Base-by-base conservation (phyloP, 1,139 yeast genomes). In the Diutina pseudorugosa region DNA sequence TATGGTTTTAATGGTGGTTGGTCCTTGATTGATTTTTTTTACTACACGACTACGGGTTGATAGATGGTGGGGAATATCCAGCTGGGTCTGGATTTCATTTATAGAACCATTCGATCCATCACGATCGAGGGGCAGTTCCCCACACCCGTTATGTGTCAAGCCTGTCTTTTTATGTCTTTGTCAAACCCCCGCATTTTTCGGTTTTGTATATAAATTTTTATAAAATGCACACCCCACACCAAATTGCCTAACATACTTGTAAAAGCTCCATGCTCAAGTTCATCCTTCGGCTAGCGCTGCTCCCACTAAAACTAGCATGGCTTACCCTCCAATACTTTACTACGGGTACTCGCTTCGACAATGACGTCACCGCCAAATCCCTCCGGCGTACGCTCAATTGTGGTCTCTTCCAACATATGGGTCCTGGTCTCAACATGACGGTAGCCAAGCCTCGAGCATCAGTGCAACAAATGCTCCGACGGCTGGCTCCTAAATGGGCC, bases 371-470 rank as follows among this genome's bases (percentile, higher is more conserved):
- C 11, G 11, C 7, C 14, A 27, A n/a, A 7, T 45, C 49, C 7
- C 19, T 45, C 1, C 11, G 20, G n/a, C 19, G 49, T 8, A 45
- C 49, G 14, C 19, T 45, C 18, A 27, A 45, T 25, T 45, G 49
- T 16, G 49, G 40, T 4, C 16, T 45, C 7, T 25, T 45, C 40
- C 49, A 45, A 45, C 49, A 45, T 11, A 45, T 45, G 49, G 49
- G 49, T 5, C 49, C 49, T 1, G 49, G 49, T 5, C 40, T 45
- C 1, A 18, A 27, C 11, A 14, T 45, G 40, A 16, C 19, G 5
- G 49, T 43, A 3, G 18, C 33, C 11, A 12, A n/a, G n/a, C 47
- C 47, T 11, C 23, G 33, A 7, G 12, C 11, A 8, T 14, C 47
- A n/a, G 30, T 43, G 7, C n/a, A 14, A 5, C 11, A 11, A 14